Percentiles rank a stretch among this genome's conserved stretches.
These are phyloP conservation scores for Phyllosticta citribraziliensis DNA, from an alignment of 2,329 filamentous ascomycete species.

Conservation along the genomic window DNA sequence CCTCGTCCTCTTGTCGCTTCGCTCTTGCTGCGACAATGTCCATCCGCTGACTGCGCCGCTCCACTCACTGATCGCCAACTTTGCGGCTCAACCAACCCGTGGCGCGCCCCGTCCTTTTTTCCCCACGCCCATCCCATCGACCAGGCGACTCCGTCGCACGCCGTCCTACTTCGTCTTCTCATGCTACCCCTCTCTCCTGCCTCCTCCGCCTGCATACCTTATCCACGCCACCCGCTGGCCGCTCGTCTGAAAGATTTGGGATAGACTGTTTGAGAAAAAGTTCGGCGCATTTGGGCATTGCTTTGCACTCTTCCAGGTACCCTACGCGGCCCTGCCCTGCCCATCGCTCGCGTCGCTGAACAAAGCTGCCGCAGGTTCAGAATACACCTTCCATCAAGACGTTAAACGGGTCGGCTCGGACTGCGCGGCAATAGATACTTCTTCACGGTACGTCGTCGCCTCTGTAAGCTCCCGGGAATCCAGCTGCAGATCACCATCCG, in stretches of 20 bases:
- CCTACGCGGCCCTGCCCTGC: not conserved
- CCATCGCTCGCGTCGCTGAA: not conserved
- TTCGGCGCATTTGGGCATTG: slow-evolving; percentile 24
- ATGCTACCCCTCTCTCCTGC: slow-evolving; percentile 7
- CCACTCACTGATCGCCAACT: slow-evolving; percentile 6
- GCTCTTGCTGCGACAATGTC: slow-evolving; percentile 22
- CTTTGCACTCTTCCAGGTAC: slow-evolving; percentile 6
- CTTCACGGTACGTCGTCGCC: slow-evolving; percentile 5
- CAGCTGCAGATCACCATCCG: slow-evolving; percentile 8
- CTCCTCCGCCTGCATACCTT: slow-evolving; percentile 11
- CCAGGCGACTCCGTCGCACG: slow-evolving; percentile 7
- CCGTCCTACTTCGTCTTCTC: slow-evolving; percentile 8
- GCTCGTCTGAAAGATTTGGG: slow-evolving; percentile 26
- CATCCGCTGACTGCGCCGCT: slow-evolving; percentile 15
- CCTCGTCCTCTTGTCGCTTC: slow-evolving; percentile 18
- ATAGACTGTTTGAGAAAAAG: slow-evolving; percentile 31
- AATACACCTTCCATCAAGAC: not conserved
- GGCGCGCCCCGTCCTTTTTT: slow-evolving; percentile 1
- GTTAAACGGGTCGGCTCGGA: not conserved
- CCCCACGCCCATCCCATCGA: not conserved
- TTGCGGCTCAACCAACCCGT: slow-evolving; percentile 9
- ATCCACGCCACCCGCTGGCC: slow-evolving; percentile 1
- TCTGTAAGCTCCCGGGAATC: not conserved
- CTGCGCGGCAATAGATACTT: slow-evolving; percentile 8
- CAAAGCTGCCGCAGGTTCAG: not conserved